Evolutionary conservation across 2,329 filamentous ascomycete genomes (phyloP), one percentile per base, ranked within the genome.

Genomic region (Talaromyces sp.): DNA sequence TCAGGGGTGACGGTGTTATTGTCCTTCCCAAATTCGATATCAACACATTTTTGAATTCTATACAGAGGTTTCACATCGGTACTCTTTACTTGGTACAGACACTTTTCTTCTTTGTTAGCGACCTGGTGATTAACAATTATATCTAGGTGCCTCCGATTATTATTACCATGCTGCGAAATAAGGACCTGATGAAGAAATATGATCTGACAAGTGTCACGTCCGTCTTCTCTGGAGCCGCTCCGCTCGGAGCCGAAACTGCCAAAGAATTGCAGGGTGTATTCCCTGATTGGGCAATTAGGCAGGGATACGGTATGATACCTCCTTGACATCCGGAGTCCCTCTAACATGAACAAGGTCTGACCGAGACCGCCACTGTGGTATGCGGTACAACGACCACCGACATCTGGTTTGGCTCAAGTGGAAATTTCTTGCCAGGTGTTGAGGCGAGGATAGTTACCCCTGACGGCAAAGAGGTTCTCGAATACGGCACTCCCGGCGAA

Each of bases 61-160:
- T 93, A 18, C 84, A 91, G 69, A 82, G 79, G 33, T 88, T 86
- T 79, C 88, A 87, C 74, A 90, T 95, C 69, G 80, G 81, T 58
- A 80, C 82, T 46, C 79, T 95, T 14, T 88, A 83, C 67, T 73
- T 95, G 67, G 90, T 88, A 73, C 70, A 71, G 21, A 25, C 25
- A 60, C 12, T n/a, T 8, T 35, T 8, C 16, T 21, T 18, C 12
- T 39, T 50, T 1, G 28, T 28, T 9, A 23, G n/a, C 1, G 1
- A 1, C 7, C 14, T n/a, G 42, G 61, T 44, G 55, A 11, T 33
- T 60, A 37, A 57, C 54, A 1, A 14, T 57, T 23, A 23, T 3
- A n/a, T 23, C 33, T 44, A 87, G 85, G 88, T 93, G 0, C 92
- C 92, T 6, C 91, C 92, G 0, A 93, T 96, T 69, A 86, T 96